These are phyloP conservation scores for Eucalyptus paniculata DNA, from an alignment of 345 rosid genomes.

Conservation along the genomic window DNA sequence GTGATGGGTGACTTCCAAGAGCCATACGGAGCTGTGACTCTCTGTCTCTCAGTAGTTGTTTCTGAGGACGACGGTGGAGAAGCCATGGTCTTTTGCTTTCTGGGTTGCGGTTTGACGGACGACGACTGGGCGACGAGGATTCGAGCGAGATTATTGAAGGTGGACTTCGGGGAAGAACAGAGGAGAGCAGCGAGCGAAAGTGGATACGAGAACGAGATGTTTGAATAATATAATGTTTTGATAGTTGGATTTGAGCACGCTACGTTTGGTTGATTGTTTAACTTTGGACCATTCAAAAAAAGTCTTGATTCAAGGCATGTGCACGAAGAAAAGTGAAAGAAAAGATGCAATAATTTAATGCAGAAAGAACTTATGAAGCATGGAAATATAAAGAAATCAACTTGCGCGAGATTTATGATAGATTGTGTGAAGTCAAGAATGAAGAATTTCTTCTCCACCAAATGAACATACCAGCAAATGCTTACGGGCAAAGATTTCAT, in stretches of 20 bases:
- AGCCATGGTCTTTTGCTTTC: constrained; percentile 22
- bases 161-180: neutral
- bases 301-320: neutral
- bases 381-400: neutral
- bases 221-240: neutral
- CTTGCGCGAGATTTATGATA: too few species aligned
- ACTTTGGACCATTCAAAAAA: too few species aligned
- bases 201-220: neutral
- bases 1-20: constrained; percentile 97
- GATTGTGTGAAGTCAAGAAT: too few species aligned
- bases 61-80: constrained; percentile 12
- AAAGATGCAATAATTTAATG: neutral
- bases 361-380: neutral
- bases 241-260: neutral
- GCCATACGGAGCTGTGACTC: constrained; percentile 65
- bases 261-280: too few species aligned
- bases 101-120: neutral
- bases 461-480: too few species aligned
- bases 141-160: neutral
- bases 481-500: too few species aligned
- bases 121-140: neutral
- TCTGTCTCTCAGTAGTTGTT: neutral
- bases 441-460: too few species aligned
- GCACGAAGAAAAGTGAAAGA: neutral
- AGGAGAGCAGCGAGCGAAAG: constrained; percentile 13